Base-by-base conservation (phyloP, 2,329 filamentous ascomycete species). In the Plectosphaerella cucumerina region DNA sequence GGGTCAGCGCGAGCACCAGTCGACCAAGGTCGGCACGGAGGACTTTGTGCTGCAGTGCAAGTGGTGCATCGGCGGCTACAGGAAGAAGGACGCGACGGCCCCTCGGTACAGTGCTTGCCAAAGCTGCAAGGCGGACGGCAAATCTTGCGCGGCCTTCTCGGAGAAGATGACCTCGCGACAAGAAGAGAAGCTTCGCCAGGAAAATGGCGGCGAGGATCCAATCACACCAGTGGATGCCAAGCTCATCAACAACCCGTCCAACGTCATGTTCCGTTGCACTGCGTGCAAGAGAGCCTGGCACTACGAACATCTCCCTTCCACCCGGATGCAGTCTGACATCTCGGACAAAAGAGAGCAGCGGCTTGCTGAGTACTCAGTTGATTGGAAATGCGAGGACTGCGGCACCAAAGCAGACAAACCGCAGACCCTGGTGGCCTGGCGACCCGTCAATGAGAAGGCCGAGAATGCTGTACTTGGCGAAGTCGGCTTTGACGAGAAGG, bases 41-140 rank as follows among this genome's bases (percentile, higher is more conserved):
- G 70, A 86, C 35, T 97, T 96, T 59, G 85, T 99, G 15, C 72
- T 99, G 37, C 94, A 99, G 65, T 99, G 94, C 70, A 86, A 85
- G 57, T 87, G 85, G 51, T 99, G 94, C 65, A 79, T 97, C 55
- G 86, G 86, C 4, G 63, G 78, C 18, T 78, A 84, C 44, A 73
- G 75, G 54, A 84, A 84, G 62, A 92, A 88, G 60, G 90, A 97
- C 56, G 56, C 61, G 0, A 77, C 74, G 17, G 84, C 86, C 1
- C 92, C 94, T 0, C 78, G 84, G 53, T 78, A 90, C 44, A 83
- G 85, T 52, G 73, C 73, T 44, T 99, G 95, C 61, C 82, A 87
- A 54, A 72, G 70, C 6, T 99, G 94, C 63, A 79, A 77, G 49
- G 63, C 75, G 31, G 62, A 72, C n/a, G 90, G 90, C 1, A 65